Evolutionary conservation across 2,329 filamentous ascomycete species (phyloP), one percentile per base, ranked within the genome.

Genomic region (Verticillium isaacii): DNA sequence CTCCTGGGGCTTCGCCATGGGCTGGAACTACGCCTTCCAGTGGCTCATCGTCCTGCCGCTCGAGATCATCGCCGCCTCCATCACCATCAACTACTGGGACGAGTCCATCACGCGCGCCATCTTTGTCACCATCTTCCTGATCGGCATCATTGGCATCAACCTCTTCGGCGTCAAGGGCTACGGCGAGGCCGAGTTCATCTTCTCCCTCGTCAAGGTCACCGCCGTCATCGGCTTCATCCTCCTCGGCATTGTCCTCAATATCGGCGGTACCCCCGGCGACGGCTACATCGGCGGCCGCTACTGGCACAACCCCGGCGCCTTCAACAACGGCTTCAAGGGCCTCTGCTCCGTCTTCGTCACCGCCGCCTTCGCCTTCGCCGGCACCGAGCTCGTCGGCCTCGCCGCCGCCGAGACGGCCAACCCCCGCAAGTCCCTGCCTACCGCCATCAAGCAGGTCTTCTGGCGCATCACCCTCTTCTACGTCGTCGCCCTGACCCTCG

Each of bases 391-490:
- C 12, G 88, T 92, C 57, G 90, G 90, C 60, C 83, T 93, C 15
- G 89, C 90, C 3, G 90, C 90, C 1, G 90, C 90, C 36, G 90
- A 93, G 73, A 90, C 90, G 1, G 86, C 84, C n/a, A 92, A 92
- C 70, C 90, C 90, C 3, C 84, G 89, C 62, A 91, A 95, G 72
- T 91, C 89, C 1, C 81, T 97, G 0, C 93, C 93, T 0, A 92
- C 88, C 0, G 93, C 93, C 14, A 87, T 96, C 69, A 96, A 96
- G 77, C 93, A 96, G 73, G 92, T 97, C 25, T 97, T 97, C 75
- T 97, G 93, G 93, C 89, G 93, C 70, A 96, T 97, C 71, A 87
- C 88, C 3, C 82, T 96, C 61, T 97, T 97, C 79, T 97, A 97
- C 77, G 83, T 97, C 58, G 87, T 96, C 37, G 90, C 91, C 1